Evolutionary conservation across 768 basidiomycete species (phyloP).

Genomic region (Chiua virens): DNA sequence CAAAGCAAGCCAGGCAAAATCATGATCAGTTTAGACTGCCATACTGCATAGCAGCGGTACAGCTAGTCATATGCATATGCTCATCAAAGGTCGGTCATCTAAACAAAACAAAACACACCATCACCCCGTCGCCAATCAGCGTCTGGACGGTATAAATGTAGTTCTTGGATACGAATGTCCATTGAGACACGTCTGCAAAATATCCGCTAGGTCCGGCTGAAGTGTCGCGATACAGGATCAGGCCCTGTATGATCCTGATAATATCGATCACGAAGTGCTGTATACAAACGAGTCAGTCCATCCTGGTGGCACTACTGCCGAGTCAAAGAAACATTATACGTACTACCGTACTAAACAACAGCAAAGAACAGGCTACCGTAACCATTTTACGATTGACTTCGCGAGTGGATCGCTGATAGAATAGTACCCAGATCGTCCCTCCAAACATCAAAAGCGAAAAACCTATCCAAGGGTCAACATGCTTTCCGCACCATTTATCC

Average conservation of each 20-base stretch:
- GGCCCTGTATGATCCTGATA: constrained; percentile 18
- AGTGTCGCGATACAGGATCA: constrained; percentile 19
- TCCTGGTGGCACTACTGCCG: background rate
- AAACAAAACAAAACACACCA: constrained; percentile 10
- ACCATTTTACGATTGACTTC: constrained; percentile 17
- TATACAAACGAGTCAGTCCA: background rate
- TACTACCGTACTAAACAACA: constrained; percentile 25
- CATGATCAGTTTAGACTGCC: constrained; percentile 23
- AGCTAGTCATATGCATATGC: constrained; percentile 1
- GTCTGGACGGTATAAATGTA: constrained; percentile 19
- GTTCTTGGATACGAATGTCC: constrained; percentile 27
- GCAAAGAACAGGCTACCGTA: constrained; percentile 17
- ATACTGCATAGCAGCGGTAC: constrained; percentile 26
- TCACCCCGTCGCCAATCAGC: constrained; percentile 23
- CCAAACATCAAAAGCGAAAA: constrained; percentile 34
- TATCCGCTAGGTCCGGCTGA: constrained; percentile 24
- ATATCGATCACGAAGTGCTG: constrained; percentile 20
- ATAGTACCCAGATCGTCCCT: constrained; percentile 22
- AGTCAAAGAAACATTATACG: background rate
- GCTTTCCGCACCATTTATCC: background rate
- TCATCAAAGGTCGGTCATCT: background rate
- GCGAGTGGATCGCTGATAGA: background rate
- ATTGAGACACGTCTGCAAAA: constrained; percentile 21
- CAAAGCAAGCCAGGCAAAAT: constrained; percentile 24
- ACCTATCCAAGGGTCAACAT: constrained; percentile 10